Percentiles rank a stretch among this genome's conserved stretches.
Evolutionary conservation across 2,329 filamentous ascomycete genomes (phyloP).

Genomic region (Botrytis squamosa): DNA sequence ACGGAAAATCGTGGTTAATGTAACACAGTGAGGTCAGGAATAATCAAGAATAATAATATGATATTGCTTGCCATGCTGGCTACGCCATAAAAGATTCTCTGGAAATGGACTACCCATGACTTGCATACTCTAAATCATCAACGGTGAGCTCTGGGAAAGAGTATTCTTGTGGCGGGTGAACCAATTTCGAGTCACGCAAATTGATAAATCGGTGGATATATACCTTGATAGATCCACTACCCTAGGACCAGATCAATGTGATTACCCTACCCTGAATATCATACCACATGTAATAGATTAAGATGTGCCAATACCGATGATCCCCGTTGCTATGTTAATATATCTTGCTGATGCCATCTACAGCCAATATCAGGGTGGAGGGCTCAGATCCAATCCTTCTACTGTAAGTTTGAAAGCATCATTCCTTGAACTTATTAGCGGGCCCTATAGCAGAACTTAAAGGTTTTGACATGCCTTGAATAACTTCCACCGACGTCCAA

Average conservation of each 20-base stretch:
- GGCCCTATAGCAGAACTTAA: background rate
- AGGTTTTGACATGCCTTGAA: conserved; percentile 57
- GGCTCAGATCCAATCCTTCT: conserved; percentile 56
- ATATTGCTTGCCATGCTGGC: background rate
- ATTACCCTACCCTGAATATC: background rate
- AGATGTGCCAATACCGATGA: background rate
- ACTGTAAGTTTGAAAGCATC: conserved; percentile 63
- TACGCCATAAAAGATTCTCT: background rate
- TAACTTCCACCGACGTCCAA: conserved; percentile 84
- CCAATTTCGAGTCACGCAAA: background rate
- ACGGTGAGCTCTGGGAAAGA: background rate
- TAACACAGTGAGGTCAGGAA: background rate
- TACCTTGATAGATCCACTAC: background rate
- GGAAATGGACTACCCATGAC: conserved; percentile 2
- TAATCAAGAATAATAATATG: background rate
- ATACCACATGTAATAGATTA: background rate
- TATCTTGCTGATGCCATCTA: background rate
- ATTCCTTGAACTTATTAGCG: conserved; percentile 44
- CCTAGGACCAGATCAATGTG: background rate
- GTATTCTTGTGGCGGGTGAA: background rate
- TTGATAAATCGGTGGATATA: background rate
- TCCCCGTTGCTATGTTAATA: background rate
- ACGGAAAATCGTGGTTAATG: background rate
- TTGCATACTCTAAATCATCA: background rate
- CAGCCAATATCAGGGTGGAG: conserved; percentile 40